phyloP scores from a whole-genome alignment of 148 eudicot species.

The Camellia sinensis region DNA sequence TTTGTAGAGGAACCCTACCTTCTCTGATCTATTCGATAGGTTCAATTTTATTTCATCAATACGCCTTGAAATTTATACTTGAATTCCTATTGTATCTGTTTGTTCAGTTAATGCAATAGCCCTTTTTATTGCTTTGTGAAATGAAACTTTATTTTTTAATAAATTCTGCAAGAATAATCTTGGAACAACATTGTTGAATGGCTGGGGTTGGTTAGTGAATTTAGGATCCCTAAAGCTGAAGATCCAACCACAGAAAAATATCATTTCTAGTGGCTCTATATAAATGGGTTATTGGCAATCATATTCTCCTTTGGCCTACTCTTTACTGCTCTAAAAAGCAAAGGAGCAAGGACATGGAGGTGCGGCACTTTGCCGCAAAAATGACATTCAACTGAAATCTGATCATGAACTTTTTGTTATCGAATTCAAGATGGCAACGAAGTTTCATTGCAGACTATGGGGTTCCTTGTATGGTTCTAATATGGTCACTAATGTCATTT shows the following conservation, averaged over 20 bases:
- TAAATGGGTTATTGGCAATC: conserved; percentile 65
- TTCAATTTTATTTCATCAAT: too few relatives aligned
- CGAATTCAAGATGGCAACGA: conserved; percentile 42
- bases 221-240: conserved; percentile 36
- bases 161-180: too few relatives aligned
- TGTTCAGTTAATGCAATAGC: too few relatives aligned
- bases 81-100: too few relatives aligned
- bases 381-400: background rate
- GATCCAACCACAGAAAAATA: conserved; percentile 25
- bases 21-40: too few relatives aligned
- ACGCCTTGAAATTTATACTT: too few relatives aligned
- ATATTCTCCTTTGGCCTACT: conserved; percentile 66
- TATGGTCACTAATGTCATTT: conserved; percentile 61
- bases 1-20: too few relatives aligned
- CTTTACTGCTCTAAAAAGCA: conserved; percentile 51
- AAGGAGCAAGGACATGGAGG: conserved; percentile 50
- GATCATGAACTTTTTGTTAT: background rate
- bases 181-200: background rate
- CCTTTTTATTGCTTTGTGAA: too few relatives aligned
- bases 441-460: conserved; percentile 73
- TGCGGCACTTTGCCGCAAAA: too few relatives aligned
- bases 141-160: too few relatives aligned
- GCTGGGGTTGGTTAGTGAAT: conserved; percentile 60
- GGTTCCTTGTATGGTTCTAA: conserved; percentile 56
- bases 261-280: conserved; percentile 62